Evolutionary conservation across 148 eudicot genomes (phyloP), one percentile per base, ranked within the genome.

Genomic region (Chenopodium album): DNA sequence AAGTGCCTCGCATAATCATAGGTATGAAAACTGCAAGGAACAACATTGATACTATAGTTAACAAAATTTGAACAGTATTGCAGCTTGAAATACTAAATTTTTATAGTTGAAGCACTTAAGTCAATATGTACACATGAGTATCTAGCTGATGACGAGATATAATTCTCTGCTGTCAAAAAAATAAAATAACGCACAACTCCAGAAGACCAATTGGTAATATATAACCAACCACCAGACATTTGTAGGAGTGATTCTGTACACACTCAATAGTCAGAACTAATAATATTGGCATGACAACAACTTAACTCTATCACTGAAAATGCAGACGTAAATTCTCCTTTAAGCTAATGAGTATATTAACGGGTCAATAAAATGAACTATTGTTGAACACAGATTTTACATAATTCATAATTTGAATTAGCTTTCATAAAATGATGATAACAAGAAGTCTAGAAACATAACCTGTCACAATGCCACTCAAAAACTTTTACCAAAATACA

Each of bases 1-100:
- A 95, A 95, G 87, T 95, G 99, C 87, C 99, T 91, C 66, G 98
- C 99, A 82, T 95, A 95, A 72, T 95, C 99, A 86, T 95, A 95
- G 50, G 99, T 95, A 86, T 95, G 99, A 85, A 95, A 95, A 59
- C 99, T 95, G 88, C 78, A 88, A 69, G 44, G 66, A 76, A 70
- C 9, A 79, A 80, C 46, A 48, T 23, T 65, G 63, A 56, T 67
- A 76, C 31, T 56, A 26, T 9, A 37, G 44, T 73, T 13, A 73
- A 31, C 67, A 46, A 47, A 47, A 48, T 78, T 16, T 32, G 47
- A 63, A 62, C 46, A 60, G 54, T 74, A 44, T 50, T 46, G 29
- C 4, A 14, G 4, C 29, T 64, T 71, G 13, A 56, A 20, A 60
- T 26, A 41, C 23, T 10, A 29, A 41, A 5, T 41, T 5, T 41